Base-by-base conservation (phyloP, 2,329 filamentous ascomycete genomes). In the Raffaelea arxii region DNA sequence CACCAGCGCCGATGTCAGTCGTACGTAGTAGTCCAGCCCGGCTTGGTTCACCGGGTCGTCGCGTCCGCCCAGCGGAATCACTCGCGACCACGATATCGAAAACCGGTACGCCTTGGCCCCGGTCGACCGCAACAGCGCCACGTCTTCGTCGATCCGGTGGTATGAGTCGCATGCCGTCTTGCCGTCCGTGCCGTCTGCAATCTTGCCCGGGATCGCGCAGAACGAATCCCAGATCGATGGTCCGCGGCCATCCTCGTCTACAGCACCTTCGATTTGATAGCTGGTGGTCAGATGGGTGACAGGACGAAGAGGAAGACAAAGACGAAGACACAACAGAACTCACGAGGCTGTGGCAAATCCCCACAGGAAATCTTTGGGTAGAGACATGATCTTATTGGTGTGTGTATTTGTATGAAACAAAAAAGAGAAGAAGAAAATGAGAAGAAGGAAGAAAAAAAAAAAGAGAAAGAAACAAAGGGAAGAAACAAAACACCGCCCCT, bases 151-250 rank as follows among this genome's bases (percentile, higher is more conserved):
- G 43, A 81, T 86, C 45, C 83, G 80, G 66, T 91, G 82, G 71
- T 94, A 94, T 24, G 85, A 90, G 68, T 94, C 86, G 67, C 88
- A 94, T 32, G 88, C 87, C 38, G 86, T 76, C 44, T 78, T 81
- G 44, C 88, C 88, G 38, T 80, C 83, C 55, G 74, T 80, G 48
- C 79, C 82, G 57, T 86, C 84, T 47, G 86, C 86, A 57, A 92
- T 89, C 67, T 92, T 94, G 58, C 86, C 86, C 6, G 84, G 80
- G 46, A 79, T 82, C 52, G 77, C 77, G 66, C 84, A 90, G 69
- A 94, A 94, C n/a, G 77, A 82, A 66, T 94, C 88, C 88, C 88
- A 94, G 63, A 94, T 92, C 51, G 84, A 87, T 46, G 86, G 81
- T 21, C 78, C 84, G 53, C 87, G 84, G 53, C 87, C 88, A 60